These are phyloP conservation scores for Hypomontagnella submonticulosa DNA, from an alignment of 495 filamentous ascomycete genomes.

Conservation along the genomic window DNA sequence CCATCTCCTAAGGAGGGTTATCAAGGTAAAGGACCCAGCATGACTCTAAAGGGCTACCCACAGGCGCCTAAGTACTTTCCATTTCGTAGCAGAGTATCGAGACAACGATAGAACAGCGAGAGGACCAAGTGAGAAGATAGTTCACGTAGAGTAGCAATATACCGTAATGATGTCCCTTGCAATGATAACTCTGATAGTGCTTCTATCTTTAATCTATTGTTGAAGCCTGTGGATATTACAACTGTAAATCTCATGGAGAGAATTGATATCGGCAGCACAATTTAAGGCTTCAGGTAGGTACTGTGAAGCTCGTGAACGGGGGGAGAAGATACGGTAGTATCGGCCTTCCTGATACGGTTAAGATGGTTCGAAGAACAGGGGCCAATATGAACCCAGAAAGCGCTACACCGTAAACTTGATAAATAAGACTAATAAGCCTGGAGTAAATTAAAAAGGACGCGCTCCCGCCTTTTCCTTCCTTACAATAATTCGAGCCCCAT, in stretches of 20 bases:
- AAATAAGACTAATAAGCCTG: conserved; percentile 16
- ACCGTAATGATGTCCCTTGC: too few species aligned
- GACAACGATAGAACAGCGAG: too few species aligned
- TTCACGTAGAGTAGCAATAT: not conserved
- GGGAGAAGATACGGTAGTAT: conserved; percentile 11
- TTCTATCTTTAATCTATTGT: too few species aligned
- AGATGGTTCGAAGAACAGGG: conserved; percentile 16
- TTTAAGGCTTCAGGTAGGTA: not conserved
- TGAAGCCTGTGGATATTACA: too few species aligned
- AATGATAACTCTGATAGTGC: too few species aligned
- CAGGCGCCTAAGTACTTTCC: conserved; percentile 38
- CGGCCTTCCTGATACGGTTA: conserved; percentile 32
- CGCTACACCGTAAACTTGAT: conserved; percentile 8
- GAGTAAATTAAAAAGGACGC: conserved; percentile 12
- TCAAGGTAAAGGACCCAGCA: not conserved
- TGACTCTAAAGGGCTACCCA: conserved; percentile 19
- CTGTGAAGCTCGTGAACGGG: too few species aligned
- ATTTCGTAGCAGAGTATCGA: conserved; percentile 6
- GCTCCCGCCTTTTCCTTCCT: not conserved
- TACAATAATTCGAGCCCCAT: conserved; percentile 1
- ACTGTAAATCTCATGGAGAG: too few species aligned
- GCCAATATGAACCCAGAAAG: conserved; percentile 16
- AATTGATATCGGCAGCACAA: too few species aligned
- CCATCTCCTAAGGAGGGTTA: conserved; percentile 4
- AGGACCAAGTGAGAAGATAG: not conserved